These are phyloP conservation scores for Lojkania enalia DNA, from an alignment of 2,329 filamentous ascomycete species.

Conservation along the genomic window DNA sequence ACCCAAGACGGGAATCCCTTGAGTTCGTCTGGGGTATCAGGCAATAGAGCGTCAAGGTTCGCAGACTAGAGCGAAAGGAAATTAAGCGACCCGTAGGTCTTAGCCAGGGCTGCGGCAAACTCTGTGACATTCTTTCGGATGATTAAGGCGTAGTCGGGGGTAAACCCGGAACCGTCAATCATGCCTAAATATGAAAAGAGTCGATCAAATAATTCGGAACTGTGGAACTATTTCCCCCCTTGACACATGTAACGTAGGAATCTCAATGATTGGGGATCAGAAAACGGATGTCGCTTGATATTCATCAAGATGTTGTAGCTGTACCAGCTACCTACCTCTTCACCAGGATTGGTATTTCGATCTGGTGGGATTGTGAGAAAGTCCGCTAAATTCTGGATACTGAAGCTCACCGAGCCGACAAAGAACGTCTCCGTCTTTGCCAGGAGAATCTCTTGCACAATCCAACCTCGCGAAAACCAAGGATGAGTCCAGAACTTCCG, in stretches of 20 bases:
- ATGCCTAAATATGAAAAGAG: constrained; percentile 20
- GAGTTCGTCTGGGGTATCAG: constrained; percentile 30
- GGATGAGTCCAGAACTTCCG: constrained; percentile 9
- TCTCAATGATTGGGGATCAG: constrained; percentile 13
- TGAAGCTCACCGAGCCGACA: constrained; percentile 12
- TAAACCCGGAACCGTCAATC: constrained; percentile 13
- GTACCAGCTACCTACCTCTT: background rate
- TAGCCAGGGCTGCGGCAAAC: constrained; percentile 15
- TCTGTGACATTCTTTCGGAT: constrained; percentile 14
- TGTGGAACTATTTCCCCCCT: constrained; percentile 11
- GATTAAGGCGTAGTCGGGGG: constrained; percentile 16
- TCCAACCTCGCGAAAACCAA: constrained; percentile 20
- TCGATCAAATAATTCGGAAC: constrained; percentile 11
- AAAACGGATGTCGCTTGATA: constrained; percentile 15
- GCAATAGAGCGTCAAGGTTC: constrained; percentile 19
- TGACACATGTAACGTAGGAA: constrained; percentile 18
- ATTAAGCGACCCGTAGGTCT: constrained; percentile 14
- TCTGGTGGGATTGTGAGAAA: constrained; percentile 10
- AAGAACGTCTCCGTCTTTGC: constrained; percentile 9
- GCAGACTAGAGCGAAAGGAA: constrained; percentile 20
- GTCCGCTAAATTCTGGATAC: constrained; percentile 14
- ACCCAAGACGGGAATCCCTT: constrained; percentile 36
- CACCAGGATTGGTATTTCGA: background rate
- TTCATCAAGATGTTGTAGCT: constrained; percentile 17
- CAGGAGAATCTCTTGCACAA: constrained; percentile 20